Base-by-base conservation (phyloP, 2,329 filamentous ascomycete species). In the Daldinia eschscholtzii region DNA sequence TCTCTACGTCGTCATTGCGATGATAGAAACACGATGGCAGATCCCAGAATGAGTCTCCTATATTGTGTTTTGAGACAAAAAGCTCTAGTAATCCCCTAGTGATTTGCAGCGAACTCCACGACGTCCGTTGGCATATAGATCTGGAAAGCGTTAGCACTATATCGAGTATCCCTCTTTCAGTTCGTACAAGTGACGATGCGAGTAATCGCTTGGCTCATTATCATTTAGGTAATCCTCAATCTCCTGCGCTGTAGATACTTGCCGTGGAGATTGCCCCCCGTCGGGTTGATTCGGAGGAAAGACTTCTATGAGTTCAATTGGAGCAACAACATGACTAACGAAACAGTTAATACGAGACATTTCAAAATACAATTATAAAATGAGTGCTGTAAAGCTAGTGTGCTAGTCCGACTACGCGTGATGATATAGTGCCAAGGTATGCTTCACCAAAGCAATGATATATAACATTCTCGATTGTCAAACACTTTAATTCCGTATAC, bases 41-140 rank as follows among this genome's bases (percentile, higher is more conserved):
- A 30, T 75, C 70, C 63, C 72, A 75, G 57, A 78, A 70, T 6
- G 70, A 71, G 9, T 63, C 12, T 48, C 64, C 67, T 12, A 76
- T 70, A 3, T 50, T 66, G 59, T 76, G 74, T n/a, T 67, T 68
- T 4, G 70, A 61, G 4, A 73, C 70, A 50, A 78, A 69, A 20
- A 68, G 62, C 2, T 74, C 67, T 4, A 78, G 65, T 67, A 77
- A 72, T 1, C 63, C 67, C 46, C 42, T 68, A 2, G 75, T 75
- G 42, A 76, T 58, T 55, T 78, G 73, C 9, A 78, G 55, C 2
- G 74, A 71, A 13, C 69, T 69, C 76, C 76, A 78, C 9, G 76
- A 78, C 33, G 72, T 78, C 44, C 65, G 69, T 63, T 77, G 76
- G 39, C 76, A 77, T 64, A 78, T 73, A 4, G 76, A 78, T 53